Base-by-base conservation (phyloP, 1,284 basidiomycete genomes). In the Ustilago cynodontis region DNA sequence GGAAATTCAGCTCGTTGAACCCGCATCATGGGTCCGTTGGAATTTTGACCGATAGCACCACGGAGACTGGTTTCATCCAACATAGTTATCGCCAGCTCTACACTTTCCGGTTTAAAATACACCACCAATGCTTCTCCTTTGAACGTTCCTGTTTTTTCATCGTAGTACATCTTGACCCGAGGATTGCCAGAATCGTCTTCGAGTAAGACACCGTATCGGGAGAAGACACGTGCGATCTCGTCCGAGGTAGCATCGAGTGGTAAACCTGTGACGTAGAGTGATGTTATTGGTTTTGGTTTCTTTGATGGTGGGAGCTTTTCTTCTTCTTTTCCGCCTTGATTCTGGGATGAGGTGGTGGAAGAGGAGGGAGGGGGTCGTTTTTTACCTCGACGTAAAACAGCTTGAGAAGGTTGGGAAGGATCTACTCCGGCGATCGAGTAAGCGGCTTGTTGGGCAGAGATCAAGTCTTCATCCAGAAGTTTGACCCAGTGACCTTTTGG, bases 21-120 rank as follows among this genome's bases (percentile, higher is more conserved):
- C 53, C 87, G 89, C 92, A 99, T 98, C 64, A 91, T 88, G 0
- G 87, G 81, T 89, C 91, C 64, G 13, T 14, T 22, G 3, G 20
- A 13, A 2, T 50, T 55, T 13, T 82, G 73, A 56, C 89, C 86
- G 70, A 93, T 91, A 2, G 94, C 94, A n/a, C 95, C 85, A 62
- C 95, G 89, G 67, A 99, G 87, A 85, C 95, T 94, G 0, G 93
- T 94, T 71, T 98, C 96, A 86, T 98, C 95, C 66, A 99, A 88
- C 71, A 99, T 89, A 71, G 89, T 92, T 62, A 94, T 87, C 2
- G 95, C 96, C 59, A 99, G 88, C 13, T 89, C 88, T 18, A 99
- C 97, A 31, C 93, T 95, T 72, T 95, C 96, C 83, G 96, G 94
- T 86, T 98, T 98, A 89, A 98, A 97, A 86, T 94, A 99, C 52